A percentile compares a stretch with the other conserved stretches of the same genome.
phyloP scores from a whole-genome alignment of 345 rosid species.

The Eucalyptus regnans region DNA sequence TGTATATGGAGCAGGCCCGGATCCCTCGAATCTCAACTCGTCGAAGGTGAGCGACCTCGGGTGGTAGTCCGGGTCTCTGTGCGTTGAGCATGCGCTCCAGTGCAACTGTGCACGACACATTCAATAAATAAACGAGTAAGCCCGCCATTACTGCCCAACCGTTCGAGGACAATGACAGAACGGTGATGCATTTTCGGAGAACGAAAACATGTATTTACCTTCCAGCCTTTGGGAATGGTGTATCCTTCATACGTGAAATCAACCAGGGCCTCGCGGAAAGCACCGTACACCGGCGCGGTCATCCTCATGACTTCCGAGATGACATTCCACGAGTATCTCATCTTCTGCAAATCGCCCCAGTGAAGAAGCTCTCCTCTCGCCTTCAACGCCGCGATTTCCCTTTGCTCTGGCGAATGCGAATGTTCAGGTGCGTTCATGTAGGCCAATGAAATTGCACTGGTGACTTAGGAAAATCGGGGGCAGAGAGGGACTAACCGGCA shows the following conservation, averaged over 20 bases:
- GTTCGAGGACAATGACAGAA: background rate
- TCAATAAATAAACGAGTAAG: background rate
- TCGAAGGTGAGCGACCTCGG: background rate
- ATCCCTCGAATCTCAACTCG: slow-evolving; percentile 9
- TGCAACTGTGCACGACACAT: background rate
- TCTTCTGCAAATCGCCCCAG: background rate
- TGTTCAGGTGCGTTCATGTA: background rate
- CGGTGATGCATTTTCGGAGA: background rate
- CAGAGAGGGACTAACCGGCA: background rate
- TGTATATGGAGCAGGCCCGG: background rate
- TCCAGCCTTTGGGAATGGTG: slow-evolving; percentile 40
- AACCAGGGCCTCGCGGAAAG: slow-evolving; percentile 10
- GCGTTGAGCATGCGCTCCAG: background rate
- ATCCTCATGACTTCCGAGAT: background rate
- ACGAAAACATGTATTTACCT: background rate
- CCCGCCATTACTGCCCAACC: background rate
- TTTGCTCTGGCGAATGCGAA: background rate
- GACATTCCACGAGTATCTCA: slow-evolving; percentile 1
- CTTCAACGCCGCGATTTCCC: background rate
- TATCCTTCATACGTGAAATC: slow-evolving; percentile 22
- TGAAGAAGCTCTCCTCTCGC: background rate
- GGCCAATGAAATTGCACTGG: background rate
- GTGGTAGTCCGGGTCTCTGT: background rate
- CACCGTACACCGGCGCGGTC: background rate
- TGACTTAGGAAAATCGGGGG: background rate